Evolutionary conservation across 352 stramenopile species (phyloP).

Genomic region (Globisporangium perplexum): DNA sequence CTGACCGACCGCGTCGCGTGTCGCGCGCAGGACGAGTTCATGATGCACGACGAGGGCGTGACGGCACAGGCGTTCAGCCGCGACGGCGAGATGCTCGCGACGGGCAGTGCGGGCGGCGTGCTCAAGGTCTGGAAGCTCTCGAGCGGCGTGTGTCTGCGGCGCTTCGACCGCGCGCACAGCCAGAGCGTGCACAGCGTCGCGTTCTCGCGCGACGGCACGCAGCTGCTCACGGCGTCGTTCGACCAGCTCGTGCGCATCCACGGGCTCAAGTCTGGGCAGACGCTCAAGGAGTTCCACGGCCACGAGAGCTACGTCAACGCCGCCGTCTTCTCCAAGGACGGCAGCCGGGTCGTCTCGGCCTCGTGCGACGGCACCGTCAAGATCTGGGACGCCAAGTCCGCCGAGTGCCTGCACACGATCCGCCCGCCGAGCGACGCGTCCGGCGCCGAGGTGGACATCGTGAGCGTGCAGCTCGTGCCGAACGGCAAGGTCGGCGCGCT

Average conservation of each 20-base stretch:
- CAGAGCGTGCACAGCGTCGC: conserved; percentile 80
- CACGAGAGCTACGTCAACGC: conserved; percentile 92
- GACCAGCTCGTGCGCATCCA: conserved; percentile 91
- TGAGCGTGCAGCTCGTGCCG: conserved; percentile 63
- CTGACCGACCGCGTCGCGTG: too few species aligned
- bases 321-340: conserved; percentile 73
- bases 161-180: conserved; percentile 82
- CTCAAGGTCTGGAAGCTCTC: conserved; percentile 93
- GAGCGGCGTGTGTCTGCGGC: conserved; percentile 86
- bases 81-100: conserved; percentile 86
- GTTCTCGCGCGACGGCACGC: conserved; percentile 89
- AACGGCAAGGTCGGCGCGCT: conserved; percentile 20
- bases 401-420: conserved; percentile 77
- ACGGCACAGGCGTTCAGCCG: conserved; percentile 84
- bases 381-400: conserved; percentile 86
- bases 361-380: conserved; percentile 91
- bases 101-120: conserved; percentile 77
- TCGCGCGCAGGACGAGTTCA: conserved; percentile 77
- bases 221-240: conserved; percentile 87
- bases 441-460: conserved; percentile 70
- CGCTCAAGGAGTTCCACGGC: conserved; percentile 92
- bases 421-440: conserved; percentile 39
- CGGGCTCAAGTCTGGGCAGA: conserved; percentile 88
- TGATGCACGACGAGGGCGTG: conserved; percentile 89
- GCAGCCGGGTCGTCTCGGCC: conserved; percentile 75